Evolutionary conservation across 2,329 filamentous ascomycete species (phyloP).

Genomic region (Botryosphaeria agaves): DNA sequence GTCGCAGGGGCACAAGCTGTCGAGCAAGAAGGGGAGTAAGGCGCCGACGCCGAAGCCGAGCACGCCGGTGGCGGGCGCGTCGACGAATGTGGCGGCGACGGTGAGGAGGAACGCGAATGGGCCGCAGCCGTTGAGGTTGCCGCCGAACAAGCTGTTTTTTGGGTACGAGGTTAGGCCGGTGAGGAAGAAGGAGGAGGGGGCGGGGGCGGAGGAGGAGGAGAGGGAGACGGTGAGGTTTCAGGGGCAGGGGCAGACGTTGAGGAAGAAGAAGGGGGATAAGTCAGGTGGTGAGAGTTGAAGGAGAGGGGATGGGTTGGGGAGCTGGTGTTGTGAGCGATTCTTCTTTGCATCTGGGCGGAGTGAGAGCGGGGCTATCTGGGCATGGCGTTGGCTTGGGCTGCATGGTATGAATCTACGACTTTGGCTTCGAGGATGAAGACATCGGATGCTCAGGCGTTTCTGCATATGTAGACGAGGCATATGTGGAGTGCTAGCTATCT

Average conservation of each 20-base stretch:
- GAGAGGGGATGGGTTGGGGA: too few relatives aligned
- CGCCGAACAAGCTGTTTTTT: slow-evolving; percentile 87
- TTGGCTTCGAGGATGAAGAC: too few relatives aligned
- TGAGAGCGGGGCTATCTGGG: too few relatives aligned
- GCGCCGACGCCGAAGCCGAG: slow-evolving; percentile 52
- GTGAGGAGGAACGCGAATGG: slow-evolving; percentile 44
- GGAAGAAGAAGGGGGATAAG: slow-evolving; percentile 48
- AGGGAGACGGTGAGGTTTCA: slow-evolving; percentile 54
- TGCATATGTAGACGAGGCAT: too few relatives aligned
- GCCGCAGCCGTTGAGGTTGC: slow-evolving; percentile 68
- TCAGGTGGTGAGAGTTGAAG: too few relatives aligned
- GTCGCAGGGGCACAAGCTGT: slow-evolving; percentile 65
- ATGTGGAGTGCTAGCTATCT: too few relatives aligned
- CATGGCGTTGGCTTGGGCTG: too few relatives aligned
- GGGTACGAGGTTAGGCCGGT: slow-evolving; percentile 86
- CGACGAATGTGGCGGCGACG: slow-evolving; percentile 19
- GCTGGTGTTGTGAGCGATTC: too few relatives aligned
- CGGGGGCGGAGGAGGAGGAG: slow-evolving; percentile 43
- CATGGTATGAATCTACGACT: too few relatives aligned
- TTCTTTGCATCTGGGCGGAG: too few relatives aligned
- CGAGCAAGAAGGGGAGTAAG: slow-evolving; percentile 67
- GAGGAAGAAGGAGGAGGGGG: slow-evolving; percentile 56
- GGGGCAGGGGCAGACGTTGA: slow-evolving; percentile 68
- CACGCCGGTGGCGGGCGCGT: slow-evolving; percentile 20
- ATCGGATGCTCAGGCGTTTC: too few relatives aligned